Base-by-base conservation (phyloP, 1,284 basidiomycete genomes). In the Apiotrichum brassicae region DNA sequence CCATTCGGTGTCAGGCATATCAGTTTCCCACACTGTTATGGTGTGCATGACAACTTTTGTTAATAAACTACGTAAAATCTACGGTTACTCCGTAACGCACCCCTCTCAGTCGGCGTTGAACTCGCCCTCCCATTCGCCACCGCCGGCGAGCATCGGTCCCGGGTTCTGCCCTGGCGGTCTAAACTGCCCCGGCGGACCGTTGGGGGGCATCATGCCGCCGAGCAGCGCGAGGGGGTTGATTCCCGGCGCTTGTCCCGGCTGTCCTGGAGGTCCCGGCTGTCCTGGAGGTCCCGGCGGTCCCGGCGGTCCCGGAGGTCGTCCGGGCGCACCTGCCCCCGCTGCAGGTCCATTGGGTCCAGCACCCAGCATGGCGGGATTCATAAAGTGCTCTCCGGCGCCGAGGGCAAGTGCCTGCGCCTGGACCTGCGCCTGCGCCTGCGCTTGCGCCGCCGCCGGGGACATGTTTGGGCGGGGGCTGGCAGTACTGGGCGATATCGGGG, bases 361-460 rank as follows among this genome's bases (percentile, higher is more conserved):
- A n/a, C 43, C 46, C 23, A 38, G 34, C 14, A 26, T 28, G 32
- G 16, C 9, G 23, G 19, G 35, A 6, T 36, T 36, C n/a, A 30
- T 30, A 14, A 30, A 30, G 9, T 14, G 8, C 28, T 30, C 28
- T 14, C 28, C 28, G 14, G 28, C 28, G 28, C 43, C 49, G 16
- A 48, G 46, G 18, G 48, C 52, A 34, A 43, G 52, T 13, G 52
- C 53, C 34, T 54, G 53, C 11, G 38, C 49, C 19, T 50, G 46
- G 1, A 36, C 44, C 32, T 47, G 46, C 2, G 46, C 47, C 25
- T 48, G 47, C 3, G 28, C 42, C n/a, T 43, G 48, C 22, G 42
- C 48, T 14, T 46, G 43, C 18, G 13, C 26, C 28, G 28, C n/a
- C 33, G 37, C 26, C 26, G 38, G 24, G 36, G n/a, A 9, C 19